phyloP scores from a whole-genome alignment of 2,329 filamentous ascomycete species.

The Ambrosiella cleistominuta region DNA sequence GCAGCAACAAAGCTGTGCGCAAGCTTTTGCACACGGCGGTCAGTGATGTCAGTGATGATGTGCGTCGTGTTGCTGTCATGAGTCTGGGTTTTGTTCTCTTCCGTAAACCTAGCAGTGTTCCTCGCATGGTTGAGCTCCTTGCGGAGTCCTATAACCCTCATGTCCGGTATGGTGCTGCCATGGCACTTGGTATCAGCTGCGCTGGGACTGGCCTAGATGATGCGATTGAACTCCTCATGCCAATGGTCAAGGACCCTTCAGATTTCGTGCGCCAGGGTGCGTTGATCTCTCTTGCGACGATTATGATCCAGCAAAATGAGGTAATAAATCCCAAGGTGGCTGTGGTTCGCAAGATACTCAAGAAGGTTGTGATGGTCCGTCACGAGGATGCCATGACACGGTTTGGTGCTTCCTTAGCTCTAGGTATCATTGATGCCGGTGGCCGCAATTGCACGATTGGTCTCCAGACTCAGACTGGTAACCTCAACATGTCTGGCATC shows the following conservation, averaged over 20 bases:
- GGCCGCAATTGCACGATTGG: constrained; percentile 97
- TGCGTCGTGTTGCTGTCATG: constrained; percentile 90
- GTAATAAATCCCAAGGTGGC: constrained; percentile 95
- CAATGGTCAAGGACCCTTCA: constrained; percentile 98
- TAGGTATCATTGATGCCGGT: constrained; percentile 95
- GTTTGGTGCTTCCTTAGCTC: constrained; percentile 81
- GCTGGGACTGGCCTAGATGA: constrained; percentile 91
- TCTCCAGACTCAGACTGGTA: constrained; percentile 91
- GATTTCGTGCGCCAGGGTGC: constrained; percentile 97
- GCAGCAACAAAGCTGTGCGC: constrained; percentile 96
- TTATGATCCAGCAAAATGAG: constrained; percentile 98
- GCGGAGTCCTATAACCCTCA: constrained; percentile 98
- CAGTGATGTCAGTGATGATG: constrained; percentile 95
- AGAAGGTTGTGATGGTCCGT: constrained; percentile 84
- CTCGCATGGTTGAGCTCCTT: constrained; percentile 94
- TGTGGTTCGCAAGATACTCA: constrained; percentile 76
- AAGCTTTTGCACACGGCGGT: constrained; percentile 91
- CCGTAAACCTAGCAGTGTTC: constrained; percentile 90
- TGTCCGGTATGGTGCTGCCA: constrained; percentile 90
- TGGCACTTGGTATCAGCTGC: constrained; percentile 96
- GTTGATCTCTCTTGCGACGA: constrained; percentile 87
- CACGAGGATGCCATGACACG: constrained; percentile 99
- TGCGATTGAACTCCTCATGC: constrained; percentile 88
- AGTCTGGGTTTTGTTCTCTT: constrained; percentile 96
- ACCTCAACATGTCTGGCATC: constrained; percentile 95